Base-by-base conservation (phyloP, 371 early-diverging fungal genomes). In the Syncephalastrum racemosum region DNA sequence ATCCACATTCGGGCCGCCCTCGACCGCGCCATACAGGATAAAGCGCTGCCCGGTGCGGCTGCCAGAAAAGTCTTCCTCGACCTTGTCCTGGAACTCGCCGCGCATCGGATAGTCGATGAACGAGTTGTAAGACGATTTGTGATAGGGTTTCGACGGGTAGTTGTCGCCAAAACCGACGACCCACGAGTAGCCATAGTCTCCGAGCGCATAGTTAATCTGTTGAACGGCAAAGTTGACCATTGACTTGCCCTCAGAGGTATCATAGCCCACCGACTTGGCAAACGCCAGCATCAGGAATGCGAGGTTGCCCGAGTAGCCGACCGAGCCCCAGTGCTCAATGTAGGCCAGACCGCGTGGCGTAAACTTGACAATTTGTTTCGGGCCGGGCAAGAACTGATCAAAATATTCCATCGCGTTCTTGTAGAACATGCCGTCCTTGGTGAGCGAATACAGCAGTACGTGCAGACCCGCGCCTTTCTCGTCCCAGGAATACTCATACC, bases 321-420 rank as follows among this genome's bases (percentile, higher is more conserved):
- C 77, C 0, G 80, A 77, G 14, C 84, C 84, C 84, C 84, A 83
- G 31, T 72, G 72, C 13, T 76, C 74, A 43, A 72, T 75, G 53
- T 76, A 82, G 12, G 74, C 79, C 18, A 83, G 66, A 0, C 84
- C 84, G 46, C 81, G 82, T 3, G 84, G 84, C 4, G 84, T 80
- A 36, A 71, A 79, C 43, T 71, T 65, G 58, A 79, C 71, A 19
- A 67, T 61, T 47, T 76, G 71, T 15, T 65, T 56, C 16, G 77
- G 68, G 18, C 64, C 68, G 31, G 81, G 79, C 41, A 79, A 55
- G 64, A 78, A 79, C 27, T 74, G 75, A 15, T 71, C 68, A 41
- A 81, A 75, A 50, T 79, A 83, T 8, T 63, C 61, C 68, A 75
- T 71, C 4, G 79, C 63, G 31, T 79, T 79, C 23, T 66, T 70